phyloP scores from a whole-genome alignment of 805 yeast species.

The Wickerhamiella australiensis region DNA sequence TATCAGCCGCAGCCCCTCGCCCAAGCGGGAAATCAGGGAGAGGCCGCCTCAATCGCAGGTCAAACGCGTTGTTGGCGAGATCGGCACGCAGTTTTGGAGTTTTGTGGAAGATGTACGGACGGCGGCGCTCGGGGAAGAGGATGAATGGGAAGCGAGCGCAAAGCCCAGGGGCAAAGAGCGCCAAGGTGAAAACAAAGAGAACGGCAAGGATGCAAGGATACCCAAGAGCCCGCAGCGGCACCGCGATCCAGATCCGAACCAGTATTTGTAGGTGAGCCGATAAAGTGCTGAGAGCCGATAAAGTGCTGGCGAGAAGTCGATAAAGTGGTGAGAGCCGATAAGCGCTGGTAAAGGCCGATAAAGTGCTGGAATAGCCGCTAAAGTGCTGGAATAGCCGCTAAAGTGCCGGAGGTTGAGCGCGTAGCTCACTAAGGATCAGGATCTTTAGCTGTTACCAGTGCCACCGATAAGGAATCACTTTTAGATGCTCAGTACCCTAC shows the following conservation, averaged over 20 bases:
- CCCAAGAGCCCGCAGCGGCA: background rate
- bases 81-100: slow-evolving; percentile 29
- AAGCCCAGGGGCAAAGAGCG: background rate
- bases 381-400: background rate
- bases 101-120: slow-evolving; percentile 28
- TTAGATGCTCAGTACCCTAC: too few relatives aligned
- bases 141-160: background rate
- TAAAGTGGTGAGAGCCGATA: too few relatives aligned
- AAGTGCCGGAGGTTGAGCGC: background rate
- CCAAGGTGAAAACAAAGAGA: background rate
- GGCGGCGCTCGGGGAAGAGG: slow-evolving; percentile 27
- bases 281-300: background rate
- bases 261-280: slow-evolving; percentile 7
- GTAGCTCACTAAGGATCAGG: background rate
- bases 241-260: slow-evolving; percentile 7
- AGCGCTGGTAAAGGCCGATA: too few relatives aligned
- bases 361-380: background rate
- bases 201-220: too few relatives aligned
- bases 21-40: slow-evolving; percentile 9
- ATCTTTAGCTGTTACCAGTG: too few relatives aligned
- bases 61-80: slow-evolving; percentile 26
- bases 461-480: too few relatives aligned
- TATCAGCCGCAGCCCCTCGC: slow-evolving; percentile 13
- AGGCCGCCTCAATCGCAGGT: background rate
- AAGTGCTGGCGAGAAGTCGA: too few relatives aligned